Evolutionary conservation across 2,329 filamentous ascomycete species (phyloP).

Genomic region (Colletotrichum tanaceti): DNA sequence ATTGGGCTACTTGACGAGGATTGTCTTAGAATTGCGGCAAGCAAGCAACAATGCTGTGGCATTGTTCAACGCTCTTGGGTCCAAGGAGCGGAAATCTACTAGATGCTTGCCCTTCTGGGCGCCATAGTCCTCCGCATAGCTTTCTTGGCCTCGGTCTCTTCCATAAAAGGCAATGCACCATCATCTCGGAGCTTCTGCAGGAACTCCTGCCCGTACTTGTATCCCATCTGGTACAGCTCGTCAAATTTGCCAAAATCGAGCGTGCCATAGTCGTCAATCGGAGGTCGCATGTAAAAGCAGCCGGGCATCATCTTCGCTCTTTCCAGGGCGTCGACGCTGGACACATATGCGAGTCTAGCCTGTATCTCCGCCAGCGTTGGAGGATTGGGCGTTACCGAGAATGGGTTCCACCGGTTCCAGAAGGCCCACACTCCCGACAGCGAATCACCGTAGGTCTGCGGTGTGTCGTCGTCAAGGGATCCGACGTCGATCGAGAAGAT

Average conservation of each 20-base stretch:
- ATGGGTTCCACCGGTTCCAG: slow-evolving; percentile 96
- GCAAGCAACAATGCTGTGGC: neutral
- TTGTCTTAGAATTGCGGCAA: neutral
- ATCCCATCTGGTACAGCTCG: slow-evolving; percentile 92
- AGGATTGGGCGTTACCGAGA: slow-evolving; percentile 88
- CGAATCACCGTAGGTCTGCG: slow-evolving; percentile 92
- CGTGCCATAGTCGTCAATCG: slow-evolving; percentile 92
- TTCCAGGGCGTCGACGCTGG: slow-evolving; percentile 92
- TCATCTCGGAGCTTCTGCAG: slow-evolving; percentile 80
- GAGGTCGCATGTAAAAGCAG: slow-evolving; percentile 96
- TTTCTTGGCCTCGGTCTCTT: slow-evolving; percentile 82
- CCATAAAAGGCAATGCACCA: slow-evolving; percentile 76
- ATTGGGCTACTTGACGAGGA: neutral
- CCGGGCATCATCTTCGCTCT: slow-evolving; percentile 90
- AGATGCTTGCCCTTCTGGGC: slow-evolving; percentile 82
- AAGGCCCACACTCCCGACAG: slow-evolving; percentile 96
- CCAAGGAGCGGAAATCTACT: slow-evolving; percentile 39
- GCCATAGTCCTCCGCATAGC: slow-evolving; percentile 82
- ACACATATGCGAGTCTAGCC: slow-evolving; percentile 92
- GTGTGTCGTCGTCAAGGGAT: slow-evolving; percentile 88
- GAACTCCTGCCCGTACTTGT: slow-evolving; percentile 85
- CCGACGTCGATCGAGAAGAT: slow-evolving; percentile 98
- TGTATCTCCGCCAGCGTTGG: slow-evolving; percentile 97
- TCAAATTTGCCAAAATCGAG: slow-evolving; percentile 98
- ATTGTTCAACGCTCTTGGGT: slow-evolving; percentile 21